Evolutionary conservation across 129 eudicot species (phyloP), one percentile per base, ranked within the genome.

Genomic region (Cynara cardunculus): DNA sequence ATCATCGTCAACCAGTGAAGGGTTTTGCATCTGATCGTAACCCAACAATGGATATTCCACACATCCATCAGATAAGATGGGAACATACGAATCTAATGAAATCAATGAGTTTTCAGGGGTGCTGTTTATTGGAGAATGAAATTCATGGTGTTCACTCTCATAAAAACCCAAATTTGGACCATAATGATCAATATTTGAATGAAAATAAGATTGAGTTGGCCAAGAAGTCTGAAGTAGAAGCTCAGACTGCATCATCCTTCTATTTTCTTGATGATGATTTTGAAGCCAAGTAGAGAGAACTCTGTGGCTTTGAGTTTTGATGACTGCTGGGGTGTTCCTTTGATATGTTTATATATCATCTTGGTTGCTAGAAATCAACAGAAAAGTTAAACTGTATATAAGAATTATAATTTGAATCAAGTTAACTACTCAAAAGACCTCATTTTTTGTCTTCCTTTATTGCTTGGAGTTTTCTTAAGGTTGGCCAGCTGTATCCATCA

Each of bases 171-270:
- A 74, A 31, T 68, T 35, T 16, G 25, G 81, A 71, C 25, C 44
- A 80, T 59, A 71, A 44, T 83, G 78, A 84, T 91, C 91, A 81
- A 28, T 80, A 68, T 81, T 65, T 78, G 85, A 71, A 39, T 70
- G 65, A 24, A 85, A 76, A 76, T 71, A 71, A 76, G 85, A 49
- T 78, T 69, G 75, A 62, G 59, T 49, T 46, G 82, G 88, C 91
- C 94, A 89, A 61, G 82, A 82, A 71, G 86, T 83, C 27, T 84
- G 87, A 72, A 77, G 25, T 77, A 86, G 78, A 71, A 83, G 68
- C 72, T 89, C 87, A 35, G 90, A 34, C 44, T 89, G 90, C 89
- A 89, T 85, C 89, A 83, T 88, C 66, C 16, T 80, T 73, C 59
- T 28, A 1, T 66, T 22, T 72, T 80, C 25, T 81, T 77, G 78